Base-by-base conservation (phyloP, 306 rosid genomes). In the Ceratonia siliqua region DNA sequence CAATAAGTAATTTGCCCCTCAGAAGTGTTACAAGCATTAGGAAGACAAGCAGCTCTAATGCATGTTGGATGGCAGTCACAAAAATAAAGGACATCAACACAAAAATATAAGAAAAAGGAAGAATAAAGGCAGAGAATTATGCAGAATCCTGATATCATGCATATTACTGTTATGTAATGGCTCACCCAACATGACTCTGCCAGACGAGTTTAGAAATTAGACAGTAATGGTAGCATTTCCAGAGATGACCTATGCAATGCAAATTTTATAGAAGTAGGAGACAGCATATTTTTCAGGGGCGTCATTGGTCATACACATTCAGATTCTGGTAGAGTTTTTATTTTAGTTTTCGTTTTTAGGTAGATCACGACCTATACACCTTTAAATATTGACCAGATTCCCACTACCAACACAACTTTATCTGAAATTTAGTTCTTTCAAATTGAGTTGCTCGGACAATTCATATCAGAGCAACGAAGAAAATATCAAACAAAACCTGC, bases 71-170 rank as follows among this genome's bases (percentile, higher is more conserved):
- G 38, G 38, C 36, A 36, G 12, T 56, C 8, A 21, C 8, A 21
- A 21, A 22, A 9, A 1, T 25, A 21, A 76, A 20, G 38, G 59
- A 25, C 57, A 68, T 27, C 39, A 76, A 42, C 32, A 67, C 74
- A n/a, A 49, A 28, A 76, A 27, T 12, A 12, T 54, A 66, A 35
- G 17, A 27, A 35, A 15, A 50, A 39, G 2, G 15, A 55, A 33
- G 49, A 55, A 76, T 42, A 56, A 76, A 56, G 50, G 49, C 38
- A 66, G 68, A 32, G 38, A 45, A 68, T 45, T 39, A 68, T 21
- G 68, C 50, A 43, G 28, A 30, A 45, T 67, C 62, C 53, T 57
- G 28, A 43, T 35, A 75, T 76, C 39, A 66, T 54, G 67, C 56
- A 76, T 41, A 55, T 6, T 36, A 66, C 59, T 62, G 7, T 39